phyloP scores from a whole-genome alignment of 1,284 basidiomycete species.

The Trichosporon sp. region DNA sequence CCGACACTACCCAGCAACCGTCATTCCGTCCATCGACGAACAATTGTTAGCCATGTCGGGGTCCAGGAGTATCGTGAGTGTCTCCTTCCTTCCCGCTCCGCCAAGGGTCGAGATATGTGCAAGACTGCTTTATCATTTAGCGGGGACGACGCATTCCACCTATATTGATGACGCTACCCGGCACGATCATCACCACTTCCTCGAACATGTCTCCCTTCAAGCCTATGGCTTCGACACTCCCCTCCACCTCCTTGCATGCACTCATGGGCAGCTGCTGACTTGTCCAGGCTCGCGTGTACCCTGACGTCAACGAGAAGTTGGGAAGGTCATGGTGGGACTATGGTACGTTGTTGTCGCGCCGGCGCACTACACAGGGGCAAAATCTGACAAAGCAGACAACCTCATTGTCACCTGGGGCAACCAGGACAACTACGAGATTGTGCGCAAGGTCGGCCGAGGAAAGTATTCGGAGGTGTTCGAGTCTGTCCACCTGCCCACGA shows the following conservation, averaged over 20 bases:
- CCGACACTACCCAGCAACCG: slow-evolving; percentile 8
- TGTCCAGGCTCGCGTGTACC: slow-evolving; percentile 61
- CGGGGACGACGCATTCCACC: background rate
- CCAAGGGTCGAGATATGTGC: background rate
- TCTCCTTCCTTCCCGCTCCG: background rate
- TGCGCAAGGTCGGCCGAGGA: slow-evolving; percentile 92
- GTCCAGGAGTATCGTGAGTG: slow-evolving; percentile 42
- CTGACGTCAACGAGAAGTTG: slow-evolving; percentile 64
- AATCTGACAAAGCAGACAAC: slow-evolving; percentile 65
- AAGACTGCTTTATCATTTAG: background rate
- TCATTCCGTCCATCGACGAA: slow-evolving; percentile 24
- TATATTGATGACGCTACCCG: background rate
- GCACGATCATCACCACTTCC: background rate
- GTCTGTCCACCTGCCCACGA: slow-evolving; percentile 88
- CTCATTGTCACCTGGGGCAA: slow-evolving; percentile 91
- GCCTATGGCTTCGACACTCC: background rate
- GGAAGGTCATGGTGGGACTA: slow-evolving; percentile 66
- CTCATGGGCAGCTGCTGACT: background rate
- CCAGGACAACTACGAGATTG: slow-evolving; percentile 98
- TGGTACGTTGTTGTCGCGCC: slow-evolving; percentile 53
- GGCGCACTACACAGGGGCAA: background rate
- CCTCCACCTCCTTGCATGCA: background rate
- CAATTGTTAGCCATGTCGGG: slow-evolving; percentile 34
- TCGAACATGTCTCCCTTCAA: background rate
- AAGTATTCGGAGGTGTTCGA: slow-evolving; percentile 99